Evolutionary conservation across 441 rosid genomes (phyloP).

Genomic region (Aquilaria agallochum): DNA sequence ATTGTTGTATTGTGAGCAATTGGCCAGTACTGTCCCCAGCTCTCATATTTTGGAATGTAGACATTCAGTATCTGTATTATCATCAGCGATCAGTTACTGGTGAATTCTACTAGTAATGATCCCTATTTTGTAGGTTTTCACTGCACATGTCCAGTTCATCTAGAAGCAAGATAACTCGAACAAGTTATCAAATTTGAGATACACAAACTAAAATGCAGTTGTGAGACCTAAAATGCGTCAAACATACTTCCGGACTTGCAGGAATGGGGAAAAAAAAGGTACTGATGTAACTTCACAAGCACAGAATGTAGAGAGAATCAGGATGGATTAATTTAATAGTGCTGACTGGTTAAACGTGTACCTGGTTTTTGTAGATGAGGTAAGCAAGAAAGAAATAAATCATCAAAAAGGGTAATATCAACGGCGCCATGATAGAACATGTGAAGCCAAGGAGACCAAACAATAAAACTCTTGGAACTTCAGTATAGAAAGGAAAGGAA

Average conservation of each 20-base stretch:
- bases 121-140: too few relatives aligned
- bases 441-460: constrained; percentile 89
- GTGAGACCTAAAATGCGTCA: too few relatives aligned
- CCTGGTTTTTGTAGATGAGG: constrained; percentile 91
- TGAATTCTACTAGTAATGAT: not conserved
- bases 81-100: not conserved
- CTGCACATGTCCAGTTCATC: too few relatives aligned
- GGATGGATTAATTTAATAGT: constrained; percentile 6
- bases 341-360: constrained; percentile 19
- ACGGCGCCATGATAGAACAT: constrained; percentile 79
- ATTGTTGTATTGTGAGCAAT: constrained; percentile 76
- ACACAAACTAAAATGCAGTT: too few relatives aligned
- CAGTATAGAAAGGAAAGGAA: constrained; percentile 89
- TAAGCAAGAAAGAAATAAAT: constrained; percentile 67
- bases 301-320: too few relatives aligned
- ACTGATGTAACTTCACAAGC: too few relatives aligned
- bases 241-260: too few relatives aligned
- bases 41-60: constrained; percentile 65
- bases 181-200: too few relatives aligned
- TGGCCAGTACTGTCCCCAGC: constrained; percentile 92
- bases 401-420: constrained; percentile 79
- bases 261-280: too few relatives aligned
- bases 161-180: too few relatives aligned
- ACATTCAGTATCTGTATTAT: constrained; percentile 78
- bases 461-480: constrained; percentile 76